A percentile compares a stretch with the other conserved stretches of the same genome.
Conservation (phyloP, 73 alveolate genomes). For the Urostyla sp. region DNA sequence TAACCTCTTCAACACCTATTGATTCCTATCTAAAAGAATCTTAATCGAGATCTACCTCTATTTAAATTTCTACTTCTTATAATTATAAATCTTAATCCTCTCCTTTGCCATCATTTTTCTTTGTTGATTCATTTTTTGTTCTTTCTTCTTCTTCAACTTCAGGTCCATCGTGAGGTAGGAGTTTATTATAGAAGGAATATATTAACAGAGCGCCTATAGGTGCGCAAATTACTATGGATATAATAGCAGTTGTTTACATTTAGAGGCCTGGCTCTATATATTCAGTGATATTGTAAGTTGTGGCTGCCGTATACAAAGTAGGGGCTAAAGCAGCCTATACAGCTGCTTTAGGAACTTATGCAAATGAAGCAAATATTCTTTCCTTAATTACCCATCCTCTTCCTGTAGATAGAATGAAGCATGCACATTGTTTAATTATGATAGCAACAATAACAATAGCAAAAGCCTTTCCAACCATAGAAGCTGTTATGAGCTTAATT, state of each 20-base stretch:
- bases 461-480: conserved; percentile 18
- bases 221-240: neutral
- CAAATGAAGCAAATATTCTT: conserved; percentile 45
- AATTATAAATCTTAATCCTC: too few relatives aligned
- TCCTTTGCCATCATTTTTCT: neutral
- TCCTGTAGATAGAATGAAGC: neutral
- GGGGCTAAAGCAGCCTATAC: conserved; percentile 70
- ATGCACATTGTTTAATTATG: neutral
- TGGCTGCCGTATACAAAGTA: conserved; percentile 30
- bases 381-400: conserved; percentile 27
- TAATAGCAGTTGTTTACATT: neutral
- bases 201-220: neutral
- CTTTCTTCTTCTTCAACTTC: neutral
- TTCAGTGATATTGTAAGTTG: neutral
- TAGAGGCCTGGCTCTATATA: neutral
- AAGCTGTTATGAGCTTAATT: neutral
- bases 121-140: neutral
- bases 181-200: neutral
- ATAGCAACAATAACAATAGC: conserved; percentile 5
- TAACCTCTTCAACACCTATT: too few relatives aligned
- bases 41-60: too few relatives aligned
- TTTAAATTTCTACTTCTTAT: neutral
- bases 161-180: neutral
- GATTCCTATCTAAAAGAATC: too few relatives aligned
- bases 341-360: conserved; percentile 68